Evolutionary conservation across 768 basidiomycete species (phyloP), one percentile per base, ranked within the genome.

Genomic region (Cantharellus cinnabarinus): DNA sequence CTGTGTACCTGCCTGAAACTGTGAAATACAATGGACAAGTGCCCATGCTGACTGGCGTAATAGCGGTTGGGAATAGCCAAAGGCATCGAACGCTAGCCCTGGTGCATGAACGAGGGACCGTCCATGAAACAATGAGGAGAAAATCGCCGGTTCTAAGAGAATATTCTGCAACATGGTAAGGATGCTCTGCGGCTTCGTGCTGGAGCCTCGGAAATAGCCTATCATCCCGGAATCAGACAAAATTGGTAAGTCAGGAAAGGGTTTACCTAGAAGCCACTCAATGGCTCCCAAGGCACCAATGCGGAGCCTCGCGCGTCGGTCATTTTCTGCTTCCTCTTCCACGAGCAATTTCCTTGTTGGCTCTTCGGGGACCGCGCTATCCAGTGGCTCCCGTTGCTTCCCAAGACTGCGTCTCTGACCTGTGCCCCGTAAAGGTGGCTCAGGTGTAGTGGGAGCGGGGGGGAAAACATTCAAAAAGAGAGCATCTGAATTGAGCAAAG

Each of bases 21-120:
- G 44, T 48, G 29, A 48, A 34, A 40, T 37, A 37, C 52, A 67
- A 59, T 73, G 75, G 5, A 84, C 66, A 4, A 81, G 63, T 2
- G 66, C 65, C 83, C 90, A 94, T 0, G 80, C 78, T 5, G 81
- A 75, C 66, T 80, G 77, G 15, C 90, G 77, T 39, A 89, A 82
- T 44, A 73, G 75, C 2, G 88, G 85, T 64, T 90, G 86, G 2
- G 68, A 73, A 41, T 70, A 72, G 1, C 86, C 87, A 62, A 84
- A 79, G 14, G 56, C 37, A 37, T 14, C 10, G 35, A 20, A n/a
- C 44, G 0, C 44, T 48, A 48, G 1, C 44, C 44, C 44, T 48
- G 44, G 29, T 10, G 10, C 44, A 48, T 29, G 10, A 48, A 48
- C 10, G 44, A 10, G 44, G 10, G 44, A 29, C 44, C 44, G 44